Conservation (phyloP, 169 alveolate species). For the Theileria annulata region DNA sequence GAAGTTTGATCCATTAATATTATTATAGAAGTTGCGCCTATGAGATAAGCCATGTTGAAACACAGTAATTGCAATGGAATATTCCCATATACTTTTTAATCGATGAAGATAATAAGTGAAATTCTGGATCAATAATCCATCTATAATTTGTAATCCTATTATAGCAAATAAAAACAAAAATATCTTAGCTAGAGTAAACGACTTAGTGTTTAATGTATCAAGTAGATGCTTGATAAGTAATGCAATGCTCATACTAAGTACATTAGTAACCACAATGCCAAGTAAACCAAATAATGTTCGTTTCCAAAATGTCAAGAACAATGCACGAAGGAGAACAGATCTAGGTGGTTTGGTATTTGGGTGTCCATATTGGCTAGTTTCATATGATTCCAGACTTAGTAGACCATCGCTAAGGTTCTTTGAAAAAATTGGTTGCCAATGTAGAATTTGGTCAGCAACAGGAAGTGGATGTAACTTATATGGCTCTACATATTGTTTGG, state of each 20-base stretch:
- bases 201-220: background rate
- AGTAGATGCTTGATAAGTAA: conserved; percentile 1
- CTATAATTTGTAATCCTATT: background rate
- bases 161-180: background rate
- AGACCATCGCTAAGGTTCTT: conserved; percentile 45
- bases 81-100: background rate
- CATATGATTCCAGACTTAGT: conserved; percentile 13
- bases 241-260: conserved; percentile 13
- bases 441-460: conserved; percentile 5
- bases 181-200: background rate
- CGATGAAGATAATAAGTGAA: background rate
- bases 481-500: background rate
- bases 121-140: background rate
- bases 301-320: background rate
- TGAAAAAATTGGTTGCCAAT: conserved; percentile 35
- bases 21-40: background rate
- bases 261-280: conserved; percentile 10
- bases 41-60: background rate
- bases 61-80: conserved; percentile 2
- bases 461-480: conserved; percentile 39
- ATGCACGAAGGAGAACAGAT: background rate
- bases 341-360: background rate
- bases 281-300: background rate
- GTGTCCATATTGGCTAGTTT: background rate
- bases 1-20: background rate